Base-by-base conservation (phyloP, 345 rosid species). In the Clausena lansium region DNA sequence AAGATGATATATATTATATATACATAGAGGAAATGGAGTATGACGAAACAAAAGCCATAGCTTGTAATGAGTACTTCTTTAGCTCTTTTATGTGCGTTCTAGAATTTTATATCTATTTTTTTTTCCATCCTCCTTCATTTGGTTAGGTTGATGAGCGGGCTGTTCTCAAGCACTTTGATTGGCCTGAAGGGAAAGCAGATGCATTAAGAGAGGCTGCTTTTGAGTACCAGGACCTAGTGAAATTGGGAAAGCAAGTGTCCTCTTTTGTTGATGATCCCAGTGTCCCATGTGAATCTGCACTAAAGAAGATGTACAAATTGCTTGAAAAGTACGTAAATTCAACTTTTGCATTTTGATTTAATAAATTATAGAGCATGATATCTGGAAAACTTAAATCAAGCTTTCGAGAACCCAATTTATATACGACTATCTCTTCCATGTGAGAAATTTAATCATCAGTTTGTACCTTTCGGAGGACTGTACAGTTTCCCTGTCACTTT, bases 121-220 rank as follows among this genome's bases (percentile, higher is more conserved):
- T 33, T 41, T 7, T 63, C 27, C n/a, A 52, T 55, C 64, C 64
- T 55, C 76, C 32, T 79, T 70, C 73, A 73, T 76, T 62, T 77
- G 62, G 10, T 19, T 78, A 93, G 99, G 99, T 94, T 81, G 99
- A 96, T 82, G 98, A 96, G 81, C 88, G 97, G 75, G 98, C 98
- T 54, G 99, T 96, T 66, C 93, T 96, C 79, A 96, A 96, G 89
- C 99, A 96, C 86, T 96, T 96, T 78, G 98, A 96, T 38, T 96
- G 99, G 98, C 99, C 99, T 70, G 98, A 96, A 89, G 91, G 98
- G 74, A 96, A 96, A 86, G 98, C 98, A 71, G 98, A 96, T 81
- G 98, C 97, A 25, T 77, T 94, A 81, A 85, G 99, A 84, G 98
- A 92, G 87, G 98, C 99, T 62, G 92, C 98, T 41, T 96, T 96